Conservation (phyloP, 192 early-diverging fungal genomes). For the Entophlyctis luteolus region DNA sequence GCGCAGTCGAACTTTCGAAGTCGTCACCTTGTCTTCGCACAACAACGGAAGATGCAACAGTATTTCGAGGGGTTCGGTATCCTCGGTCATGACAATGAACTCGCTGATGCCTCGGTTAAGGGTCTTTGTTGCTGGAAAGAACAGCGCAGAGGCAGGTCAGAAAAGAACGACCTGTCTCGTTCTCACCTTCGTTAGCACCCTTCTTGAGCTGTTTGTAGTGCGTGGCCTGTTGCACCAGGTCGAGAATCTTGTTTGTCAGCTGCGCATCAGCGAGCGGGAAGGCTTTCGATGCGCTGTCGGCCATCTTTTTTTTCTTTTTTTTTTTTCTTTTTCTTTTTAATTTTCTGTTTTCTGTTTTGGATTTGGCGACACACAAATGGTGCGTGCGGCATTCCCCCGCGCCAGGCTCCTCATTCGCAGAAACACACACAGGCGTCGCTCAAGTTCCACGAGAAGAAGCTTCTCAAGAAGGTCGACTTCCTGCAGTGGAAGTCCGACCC, state of each 20-base stretch:
- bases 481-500: slow-evolving; percentile 86
- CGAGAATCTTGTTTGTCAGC: slow-evolving; percentile 88
- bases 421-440: slow-evolving; percentile 35
- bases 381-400: background rate
- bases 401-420: slow-evolving; percentile 26
- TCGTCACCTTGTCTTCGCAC: slow-evolving; percentile 89
- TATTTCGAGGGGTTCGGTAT: slow-evolving; percentile 97
- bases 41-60: slow-evolving; percentile 93
- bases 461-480: slow-evolving; percentile 94
- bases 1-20: background rate
- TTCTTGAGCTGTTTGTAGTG: slow-evolving; percentile 99
- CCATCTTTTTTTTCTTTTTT: background rate
- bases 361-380: too few species aligned
- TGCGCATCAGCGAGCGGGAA: slow-evolving; percentile 72
- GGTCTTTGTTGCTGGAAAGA: slow-evolving; percentile 84
- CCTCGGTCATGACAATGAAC: slow-evolving; percentile 98
- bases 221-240: slow-evolving; percentile 96
- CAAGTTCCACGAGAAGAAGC: slow-evolving; percentile 92
- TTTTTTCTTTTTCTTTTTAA: too few species aligned
- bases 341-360: too few species aligned
- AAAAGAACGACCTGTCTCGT: background rate
- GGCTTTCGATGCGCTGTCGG: slow-evolving; percentile 37
- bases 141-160: background rate
- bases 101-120: slow-evolving; percentile 98
- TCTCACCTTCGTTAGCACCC: slow-evolving; percentile 90